Base-by-base conservation (phyloP, 2,329 filamentous ascomycete species). In the Fusarium verrucosum region DNA sequence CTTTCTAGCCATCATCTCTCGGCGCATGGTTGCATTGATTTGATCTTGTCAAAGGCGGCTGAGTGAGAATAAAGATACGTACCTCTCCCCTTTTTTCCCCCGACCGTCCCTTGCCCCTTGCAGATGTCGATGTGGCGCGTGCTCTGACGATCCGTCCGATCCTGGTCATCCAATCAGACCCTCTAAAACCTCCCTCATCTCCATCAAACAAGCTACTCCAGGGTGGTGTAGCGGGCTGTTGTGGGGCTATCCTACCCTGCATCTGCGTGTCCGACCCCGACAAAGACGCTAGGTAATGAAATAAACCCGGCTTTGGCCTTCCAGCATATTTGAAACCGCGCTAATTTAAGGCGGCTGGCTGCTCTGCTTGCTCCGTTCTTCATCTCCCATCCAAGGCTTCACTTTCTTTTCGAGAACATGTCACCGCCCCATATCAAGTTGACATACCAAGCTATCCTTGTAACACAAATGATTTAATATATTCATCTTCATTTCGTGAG, bases 151-250 rank as follows among this genome's bases (percentile, higher is more conserved):
- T 50, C 46, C 43, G 37, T 58, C 19, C 20, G 36, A 28, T 23
- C 3, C 10, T 11, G 9, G 5, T 10, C 10, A 11, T 10, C 58
- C 58, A 71, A 71, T 70, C 36, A 50, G 2, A 19, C 10, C 8
- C 2, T 19, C 19, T 4, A 13, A 35, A n/a, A 6, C 17, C n/a
- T 22, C 43, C 20, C 33, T 45, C n/a, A 30, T 67, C 57, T 30
- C 70, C 70, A 72, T 55, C 57, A 60, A 72, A 72, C 70, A 72
- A 72, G 70, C 70, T 72, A 51, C 45, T 50, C 52, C 32, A 17
- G 54, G 53, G 50, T 63, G 58, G 33, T 42, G 52, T 55, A 65
- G 60, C 51, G 62, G 57, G 46, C 14, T 37, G 37, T 38, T 42
- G 45, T 46, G 61, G 62, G 37, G 41, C 13, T 13, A 4, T 5